Conservation (phyloP, 768 basidiomycete genomes). For the Gloeostereum incarnatum region DNA sequence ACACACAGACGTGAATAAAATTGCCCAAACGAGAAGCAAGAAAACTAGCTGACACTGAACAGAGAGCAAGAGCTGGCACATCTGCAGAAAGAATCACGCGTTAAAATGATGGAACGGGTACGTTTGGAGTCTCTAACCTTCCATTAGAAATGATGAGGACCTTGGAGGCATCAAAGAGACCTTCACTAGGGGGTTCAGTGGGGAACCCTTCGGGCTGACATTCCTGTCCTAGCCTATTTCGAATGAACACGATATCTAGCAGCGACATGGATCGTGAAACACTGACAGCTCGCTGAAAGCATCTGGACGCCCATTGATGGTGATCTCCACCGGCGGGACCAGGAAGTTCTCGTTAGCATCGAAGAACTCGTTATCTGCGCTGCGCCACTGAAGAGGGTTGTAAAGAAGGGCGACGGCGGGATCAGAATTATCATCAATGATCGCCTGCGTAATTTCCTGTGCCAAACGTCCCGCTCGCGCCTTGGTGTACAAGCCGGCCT, state of each 20-base stretch:
- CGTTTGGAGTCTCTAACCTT: conserved; percentile 23
- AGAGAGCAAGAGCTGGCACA: conserved; percentile 39
- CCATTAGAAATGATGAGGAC: conserved; percentile 51
- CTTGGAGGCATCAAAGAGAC: conserved; percentile 38
- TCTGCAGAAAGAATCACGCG: conserved; percentile 14
- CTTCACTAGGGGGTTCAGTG: conserved; percentile 27
- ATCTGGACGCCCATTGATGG: conserved; percentile 25
- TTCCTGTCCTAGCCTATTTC: conserved; percentile 32
- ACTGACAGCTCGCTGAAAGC: conserved; percentile 31
- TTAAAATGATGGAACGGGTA: too few species aligned
- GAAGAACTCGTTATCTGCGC: conserved; percentile 22
- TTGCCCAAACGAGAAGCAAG: conserved; percentile 2
- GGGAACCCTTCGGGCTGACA: conserved; percentile 25
- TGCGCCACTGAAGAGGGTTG: conserved; percentile 21
- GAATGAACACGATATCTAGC: neutral
- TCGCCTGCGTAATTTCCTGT: conserved; percentile 19
- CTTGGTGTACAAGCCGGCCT: conserved; percentile 27
- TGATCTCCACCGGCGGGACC: conserved; percentile 18
- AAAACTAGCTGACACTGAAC: conserved; percentile 28
- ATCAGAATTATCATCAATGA: conserved; percentile 17
- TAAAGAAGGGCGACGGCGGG: conserved; percentile 19
- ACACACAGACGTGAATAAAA: conserved; percentile 7
- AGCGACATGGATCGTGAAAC: neutral
- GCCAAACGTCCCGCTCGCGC: conserved; percentile 25
- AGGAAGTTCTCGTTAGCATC: conserved; percentile 24